Conservation (phyloP, 371 early-diverging fungal genomes). For the Saksenaea oblongispora region DNA sequence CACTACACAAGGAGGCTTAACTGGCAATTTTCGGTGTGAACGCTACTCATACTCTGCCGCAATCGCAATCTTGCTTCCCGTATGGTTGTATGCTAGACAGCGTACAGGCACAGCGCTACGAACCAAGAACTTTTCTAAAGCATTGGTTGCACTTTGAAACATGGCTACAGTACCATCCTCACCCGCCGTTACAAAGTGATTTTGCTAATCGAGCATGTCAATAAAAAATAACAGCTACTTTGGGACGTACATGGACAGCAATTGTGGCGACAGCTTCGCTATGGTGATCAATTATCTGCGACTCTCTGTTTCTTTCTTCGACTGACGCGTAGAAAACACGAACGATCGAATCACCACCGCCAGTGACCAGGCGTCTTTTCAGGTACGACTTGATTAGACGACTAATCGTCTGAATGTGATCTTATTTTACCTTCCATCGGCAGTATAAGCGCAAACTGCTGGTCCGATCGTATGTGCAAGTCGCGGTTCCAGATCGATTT, state of each 20-base stretch:
- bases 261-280: slow-evolving; percentile 10
- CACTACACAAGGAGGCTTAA: slow-evolving; percentile 20
- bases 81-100: slow-evolving; percentile 24
- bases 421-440: not conserved
- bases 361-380: slow-evolving; percentile 14
- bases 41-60: slow-evolving; percentile 39
- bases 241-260: slow-evolving; percentile 10
- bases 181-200: slow-evolving; percentile 33
- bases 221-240: not conserved
- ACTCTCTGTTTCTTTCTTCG: not conserved
- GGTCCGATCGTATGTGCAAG: not conserved
- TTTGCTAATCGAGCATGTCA: slow-evolving; percentile 11
- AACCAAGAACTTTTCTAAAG: slow-evolving; percentile 31
- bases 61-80: slow-evolving; percentile 39
- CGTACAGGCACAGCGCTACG: slow-evolving; percentile 43
- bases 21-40: not conserved
- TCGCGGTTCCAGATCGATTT: not conserved
- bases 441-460: not conserved
- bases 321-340: slow-evolving; percentile 6
- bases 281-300: slow-evolving; percentile 5
- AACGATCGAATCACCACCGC: slow-evolving; percentile 14
- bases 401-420: not conserved
- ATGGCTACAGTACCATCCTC: slow-evolving; percentile 37
- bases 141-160: slow-evolving; percentile 22
- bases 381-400: not conserved